Evolutionary conservation across 2,329 filamentous ascomycete species (phyloP).

Genomic region (Coleophoma crateriformis): DNA sequence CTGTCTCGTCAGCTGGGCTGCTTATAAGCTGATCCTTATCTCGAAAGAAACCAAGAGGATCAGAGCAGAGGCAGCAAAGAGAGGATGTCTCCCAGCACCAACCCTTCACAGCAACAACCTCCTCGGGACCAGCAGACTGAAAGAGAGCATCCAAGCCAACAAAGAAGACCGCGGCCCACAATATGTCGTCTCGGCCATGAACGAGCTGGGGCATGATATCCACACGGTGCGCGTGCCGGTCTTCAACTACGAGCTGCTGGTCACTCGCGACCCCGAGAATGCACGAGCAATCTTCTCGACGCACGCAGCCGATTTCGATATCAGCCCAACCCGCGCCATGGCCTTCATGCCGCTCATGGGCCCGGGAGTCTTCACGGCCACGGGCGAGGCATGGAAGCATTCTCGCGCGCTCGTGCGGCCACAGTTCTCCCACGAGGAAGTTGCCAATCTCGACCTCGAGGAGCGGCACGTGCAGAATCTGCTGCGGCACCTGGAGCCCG

Average conservation of each 20-base stretch:
- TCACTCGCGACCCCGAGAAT: conserved; percentile 30
- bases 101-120: conserved; percentile 26
- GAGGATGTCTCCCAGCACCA: conserved; percentile 25
- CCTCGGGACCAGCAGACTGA: conserved; percentile 25
- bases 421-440: conserved; percentile 35
- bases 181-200: conserved; percentile 26
- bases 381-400: conserved; percentile 27
- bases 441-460: conserved; percentile 36
- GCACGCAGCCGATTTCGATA: conserved; percentile 27
- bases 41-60: conserved; percentile 20
- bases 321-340: conserved; percentile 26
- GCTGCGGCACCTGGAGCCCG: conserved; percentile 3
- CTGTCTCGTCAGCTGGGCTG: conserved; percentile 9
- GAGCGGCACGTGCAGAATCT: conserved; percentile 33
- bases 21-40: conserved; percentile 20
- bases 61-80: conserved; percentile 19
- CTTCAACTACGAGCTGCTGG: conserved; percentile 30
- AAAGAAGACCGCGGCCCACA: conserved; percentile 28
- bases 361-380: conserved; percentile 16
- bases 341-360: conserved; percentile 24
- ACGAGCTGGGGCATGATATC: conserved; percentile 20
- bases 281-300: conserved; percentile 25
- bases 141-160: conserved; percentile 27
- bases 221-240: conserved; percentile 31
- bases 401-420: conserved; percentile 34